Evolutionary conservation across 1,284 basidiomycete genomes (phyloP), one percentile per base, ranked within the genome.

Genomic region (Leccinum pachyderme): DNA sequence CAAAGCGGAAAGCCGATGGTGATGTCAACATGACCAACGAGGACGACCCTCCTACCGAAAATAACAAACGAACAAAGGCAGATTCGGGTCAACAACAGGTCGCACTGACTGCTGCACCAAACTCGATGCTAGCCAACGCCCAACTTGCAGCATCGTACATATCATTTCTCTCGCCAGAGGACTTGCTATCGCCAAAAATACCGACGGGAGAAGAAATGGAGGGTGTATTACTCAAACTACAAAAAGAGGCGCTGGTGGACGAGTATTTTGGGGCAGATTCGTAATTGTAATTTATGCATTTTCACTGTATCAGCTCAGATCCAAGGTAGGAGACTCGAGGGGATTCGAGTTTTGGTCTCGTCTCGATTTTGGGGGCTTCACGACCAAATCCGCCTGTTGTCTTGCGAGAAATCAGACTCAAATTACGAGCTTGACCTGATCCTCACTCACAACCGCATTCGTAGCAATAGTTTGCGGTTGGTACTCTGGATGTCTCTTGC

Each of bases 181-280:
- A 87, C 60, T 76, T 97, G 12, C 68, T 89, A 55, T 82, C 86
- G 33, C 94, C 93, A 0, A 84, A 82, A 63, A 72, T 95, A 72
- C 87, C 91, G 2, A 84, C 81, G 1, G 77, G 80, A 48, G 81
- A 85, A 51, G 91, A 95, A 73, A 89, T 94, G 83, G 92, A 94
- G 67, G 72, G 74, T 31, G 82, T 89, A 24, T 71, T 98, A 53
- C 78, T 98, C 54, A 82, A 81, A 39, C 75, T 93, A 61, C 79
- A 91, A 68, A 97, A 97, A 76, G 80, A 85, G 70, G 87, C 88
- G 15, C 71, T 97, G 50, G 82, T 95, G 54, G 88, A 92, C 60
- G 92, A 96, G 75, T 90, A 89, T 69, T 81, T 83, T 59, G 82
- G 81, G 2, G 11, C 22, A 31, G 66, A 67, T 35, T 57, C 61